Evolutionary conservation across 2,329 filamentous ascomycete species (phyloP), one percentile per base, ranked within the genome.

Genomic region (Ceratocystis harringtonii): DNA sequence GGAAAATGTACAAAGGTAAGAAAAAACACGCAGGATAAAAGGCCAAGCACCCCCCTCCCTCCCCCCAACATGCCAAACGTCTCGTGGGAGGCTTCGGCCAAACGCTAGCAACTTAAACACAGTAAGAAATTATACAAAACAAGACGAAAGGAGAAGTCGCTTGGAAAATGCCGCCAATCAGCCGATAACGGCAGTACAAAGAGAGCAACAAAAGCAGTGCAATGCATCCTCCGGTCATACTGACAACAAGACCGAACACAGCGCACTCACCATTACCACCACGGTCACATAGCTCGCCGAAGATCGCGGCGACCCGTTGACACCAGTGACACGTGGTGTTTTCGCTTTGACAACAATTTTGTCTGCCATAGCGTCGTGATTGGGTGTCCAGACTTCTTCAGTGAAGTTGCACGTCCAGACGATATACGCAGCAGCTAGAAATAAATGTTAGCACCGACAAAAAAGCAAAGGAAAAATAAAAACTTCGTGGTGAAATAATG

Each of bases 381-480:
- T 69, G 0, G 70, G 70, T 4, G 69, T 70, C 66, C 76, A 77
- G 10, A 66, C 67, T 43, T 71, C 62, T 4, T 68, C 32, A 2
- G 71, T 48, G 52, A 77, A 77, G 64, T 72, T 72, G 69, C 76
- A 77, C 8, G 70, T 69, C 5, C 69, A 64, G 70, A 77, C 72
- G 66, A 77, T 75, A 5, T 72, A 66, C 15, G 74, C 68, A 68
- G 77, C 71, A n/a, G 73, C 76, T 77, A 43, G 7, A 3, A 10
- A 10, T 32, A 8, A 45, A 32, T 43, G 52, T 36, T 41, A 62
- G 43, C 15, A 62, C 36, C 36, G 19, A 50, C 3, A 7, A 25
- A 17, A 22, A 55, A 28, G 10, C 41, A 25, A 22, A 45, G 19
- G 36, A 25, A 12, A 22, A 58, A 12, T 4, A 45, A 7, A n/a